Conservation (phyloP, 306 rosid genomes). For the Citrullus amarus region DNA sequence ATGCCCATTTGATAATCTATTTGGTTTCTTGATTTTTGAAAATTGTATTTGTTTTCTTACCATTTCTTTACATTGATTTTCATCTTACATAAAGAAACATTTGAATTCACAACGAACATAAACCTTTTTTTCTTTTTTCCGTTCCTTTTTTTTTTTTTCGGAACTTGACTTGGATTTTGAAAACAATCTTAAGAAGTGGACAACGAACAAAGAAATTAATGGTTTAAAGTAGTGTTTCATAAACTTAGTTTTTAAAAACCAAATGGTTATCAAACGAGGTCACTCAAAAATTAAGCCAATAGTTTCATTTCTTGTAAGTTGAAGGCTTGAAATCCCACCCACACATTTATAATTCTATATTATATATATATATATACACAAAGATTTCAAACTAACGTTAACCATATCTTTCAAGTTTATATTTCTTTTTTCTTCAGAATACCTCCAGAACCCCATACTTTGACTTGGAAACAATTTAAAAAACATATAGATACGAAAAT, state of each 20-base stretch:
- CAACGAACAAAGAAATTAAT: background rate
- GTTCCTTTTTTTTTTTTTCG: too few relatives aligned
- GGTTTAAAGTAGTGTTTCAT: background rate
- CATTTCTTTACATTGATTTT: too few relatives aligned
- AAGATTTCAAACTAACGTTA: background rate
- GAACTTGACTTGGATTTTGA: too few relatives aligned
- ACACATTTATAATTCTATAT: background rate
- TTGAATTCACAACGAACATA: background rate
- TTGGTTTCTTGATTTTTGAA: too few relatives aligned
- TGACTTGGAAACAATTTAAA: background rate
- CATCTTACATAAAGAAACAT: background rate
- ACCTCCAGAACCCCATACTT: background rate
- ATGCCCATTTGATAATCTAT: background rate
- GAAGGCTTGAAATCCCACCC: background rate
- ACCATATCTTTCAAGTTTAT: background rate
- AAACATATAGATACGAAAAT: background rate
- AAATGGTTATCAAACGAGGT: too few relatives aligned
- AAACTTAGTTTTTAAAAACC: too few relatives aligned
- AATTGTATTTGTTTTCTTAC: background rate
- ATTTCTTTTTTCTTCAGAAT: background rate
- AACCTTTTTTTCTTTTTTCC: too few relatives aligned
- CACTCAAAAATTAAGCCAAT: background rate
- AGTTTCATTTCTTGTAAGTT: background rate
- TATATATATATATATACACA: background rate
- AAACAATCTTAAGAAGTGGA: too few relatives aligned